phyloP scores from a whole-genome alignment of 352 stramenopile genomes.

The Pythium pyrilobum region DNA sequence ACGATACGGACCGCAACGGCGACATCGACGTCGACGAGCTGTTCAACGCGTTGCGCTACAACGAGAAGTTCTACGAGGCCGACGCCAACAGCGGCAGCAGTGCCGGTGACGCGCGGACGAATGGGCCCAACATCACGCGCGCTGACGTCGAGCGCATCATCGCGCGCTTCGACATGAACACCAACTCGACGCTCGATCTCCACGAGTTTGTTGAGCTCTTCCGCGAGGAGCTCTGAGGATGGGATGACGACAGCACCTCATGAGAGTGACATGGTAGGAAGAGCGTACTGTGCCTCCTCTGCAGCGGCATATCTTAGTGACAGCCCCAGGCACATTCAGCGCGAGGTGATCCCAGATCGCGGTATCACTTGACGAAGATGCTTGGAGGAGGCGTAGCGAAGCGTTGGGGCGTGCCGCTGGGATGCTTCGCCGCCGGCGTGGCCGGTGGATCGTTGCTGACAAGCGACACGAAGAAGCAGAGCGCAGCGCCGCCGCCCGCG shows the following conservation, averaged over 20 bases:
- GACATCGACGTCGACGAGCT: constrained; percentile 68
- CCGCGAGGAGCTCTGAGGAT: constrained; percentile 47
- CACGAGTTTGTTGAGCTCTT: constrained; percentile 81
- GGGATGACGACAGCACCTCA: constrained; percentile 6
- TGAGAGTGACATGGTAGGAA: background rate
- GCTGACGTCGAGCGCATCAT: constrained; percentile 71
- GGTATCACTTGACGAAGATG: background rate
- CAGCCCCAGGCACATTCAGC: too few species aligned
- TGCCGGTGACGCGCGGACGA: background rate
- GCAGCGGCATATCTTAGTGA: background rate
- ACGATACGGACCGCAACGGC: constrained; percentile 61
- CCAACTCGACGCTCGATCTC: constrained; percentile 67
- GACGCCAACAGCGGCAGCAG: constrained; percentile 8
- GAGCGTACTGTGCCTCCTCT: background rate
- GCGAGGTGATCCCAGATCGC: too few species aligned
- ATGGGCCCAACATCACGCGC: constrained; percentile 26
- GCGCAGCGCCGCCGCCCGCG: background rate
- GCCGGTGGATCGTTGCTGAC: constrained; percentile 17
- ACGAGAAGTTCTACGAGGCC: constrained; percentile 65
- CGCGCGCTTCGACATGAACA: constrained; percentile 67
- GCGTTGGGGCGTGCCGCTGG: constrained; percentile 17
- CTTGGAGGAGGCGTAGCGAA: constrained; percentile 2
- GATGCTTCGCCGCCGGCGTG: constrained; percentile 20
- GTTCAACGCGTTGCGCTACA: constrained; percentile 58
- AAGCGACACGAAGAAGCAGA: background rate